phyloP scores from a whole-genome alignment of 345 rosid species.

The Gossypioides kirkii region DNA sequence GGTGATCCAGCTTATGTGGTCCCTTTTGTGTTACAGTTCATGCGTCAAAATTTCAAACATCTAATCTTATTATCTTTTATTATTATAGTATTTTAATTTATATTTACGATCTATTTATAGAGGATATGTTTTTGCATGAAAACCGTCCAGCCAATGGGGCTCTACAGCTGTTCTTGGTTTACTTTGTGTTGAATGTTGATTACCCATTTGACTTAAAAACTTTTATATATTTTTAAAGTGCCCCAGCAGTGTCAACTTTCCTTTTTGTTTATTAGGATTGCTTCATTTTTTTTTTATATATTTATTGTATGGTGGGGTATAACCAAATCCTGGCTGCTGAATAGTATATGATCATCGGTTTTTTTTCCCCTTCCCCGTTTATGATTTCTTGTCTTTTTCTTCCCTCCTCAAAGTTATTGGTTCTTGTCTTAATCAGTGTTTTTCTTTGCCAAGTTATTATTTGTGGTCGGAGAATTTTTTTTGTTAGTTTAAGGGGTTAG shows the following conservation, averaged over 20 bases:
- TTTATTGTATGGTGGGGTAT: constrained; percentile 20
- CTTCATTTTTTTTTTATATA: constrained; percentile 3
- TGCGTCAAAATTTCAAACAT: constrained; percentile 1
- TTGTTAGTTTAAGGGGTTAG: not conserved
- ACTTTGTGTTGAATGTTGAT: constrained; percentile 8
- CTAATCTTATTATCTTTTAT: not conserved
- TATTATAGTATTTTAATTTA: not conserved
- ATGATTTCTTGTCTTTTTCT: constrained; percentile 7
- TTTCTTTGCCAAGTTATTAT: constrained; percentile 13
- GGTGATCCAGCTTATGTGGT: constrained; percentile 25
- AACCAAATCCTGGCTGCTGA: constrained; percentile 21
- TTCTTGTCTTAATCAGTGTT: constrained; percentile 19
- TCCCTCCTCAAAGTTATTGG: not conserved
- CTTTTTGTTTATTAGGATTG: constrained; percentile 10
- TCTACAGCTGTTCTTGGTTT: constrained; percentile 23
- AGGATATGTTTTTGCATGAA: not conserved
- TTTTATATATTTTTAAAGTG: not conserved
- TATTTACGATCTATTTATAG: not conserved
- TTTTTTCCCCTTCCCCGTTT: not conserved
- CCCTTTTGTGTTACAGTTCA: constrained; percentile 9
- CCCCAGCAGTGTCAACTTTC: constrained; percentile 25
- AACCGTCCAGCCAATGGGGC: constrained; percentile 44
- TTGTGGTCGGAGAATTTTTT: constrained; percentile 26
- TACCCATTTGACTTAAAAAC: constrained; percentile 36
- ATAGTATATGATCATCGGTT: constrained; percentile 6